Percentiles rank a stretch among this genome's conserved stretches.
Conservation (phyloP, 1,284 basidiomycete species). For the Hemileia vastatrix region DNA sequence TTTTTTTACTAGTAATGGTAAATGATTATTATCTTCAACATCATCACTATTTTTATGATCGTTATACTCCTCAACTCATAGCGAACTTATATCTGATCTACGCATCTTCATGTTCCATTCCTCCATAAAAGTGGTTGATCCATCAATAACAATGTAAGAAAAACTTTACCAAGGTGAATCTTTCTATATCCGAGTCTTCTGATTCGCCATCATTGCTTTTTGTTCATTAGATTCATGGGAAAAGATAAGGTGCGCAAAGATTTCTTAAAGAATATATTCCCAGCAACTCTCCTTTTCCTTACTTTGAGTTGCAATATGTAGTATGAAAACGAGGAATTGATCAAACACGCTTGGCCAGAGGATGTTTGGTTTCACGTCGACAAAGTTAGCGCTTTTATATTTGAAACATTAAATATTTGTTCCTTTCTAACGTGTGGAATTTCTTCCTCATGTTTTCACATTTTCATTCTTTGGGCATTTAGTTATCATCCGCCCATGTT, state of each 20-base stretch:
- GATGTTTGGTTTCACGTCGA: constrained; percentile 56
- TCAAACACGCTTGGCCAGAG: constrained; percentile 65
- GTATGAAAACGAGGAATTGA: constrained; percentile 73
- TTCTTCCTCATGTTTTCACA: background rate
- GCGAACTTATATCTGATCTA: too few species aligned
- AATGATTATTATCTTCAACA: too few species aligned
- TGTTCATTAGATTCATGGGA: constrained; percentile 22
- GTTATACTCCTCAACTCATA: too few species aligned
- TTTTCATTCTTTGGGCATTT: background rate
- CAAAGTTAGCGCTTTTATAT: constrained; percentile 36
- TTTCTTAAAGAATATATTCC: background rate
- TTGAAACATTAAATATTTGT: background rate
- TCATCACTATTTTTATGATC: too few species aligned
- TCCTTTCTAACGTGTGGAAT: background rate
- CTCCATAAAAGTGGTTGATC: too few species aligned
- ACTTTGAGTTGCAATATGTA: background rate
- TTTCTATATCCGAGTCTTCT: too few species aligned
- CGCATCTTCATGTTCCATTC: too few species aligned
- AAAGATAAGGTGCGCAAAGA: constrained; percentile 14
- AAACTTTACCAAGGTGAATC: too few species aligned
- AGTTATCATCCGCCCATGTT: constrained; percentile 41
- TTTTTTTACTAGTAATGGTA: too few species aligned
- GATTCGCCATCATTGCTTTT: too few species aligned
- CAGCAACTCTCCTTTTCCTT: background rate
- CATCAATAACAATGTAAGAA: too few species aligned